Evolutionary conservation across 2,329 filamentous ascomycete genomes (phyloP), one percentile per base, ranked within the genome.

Genomic region (Penicillium occitanis): DNA sequence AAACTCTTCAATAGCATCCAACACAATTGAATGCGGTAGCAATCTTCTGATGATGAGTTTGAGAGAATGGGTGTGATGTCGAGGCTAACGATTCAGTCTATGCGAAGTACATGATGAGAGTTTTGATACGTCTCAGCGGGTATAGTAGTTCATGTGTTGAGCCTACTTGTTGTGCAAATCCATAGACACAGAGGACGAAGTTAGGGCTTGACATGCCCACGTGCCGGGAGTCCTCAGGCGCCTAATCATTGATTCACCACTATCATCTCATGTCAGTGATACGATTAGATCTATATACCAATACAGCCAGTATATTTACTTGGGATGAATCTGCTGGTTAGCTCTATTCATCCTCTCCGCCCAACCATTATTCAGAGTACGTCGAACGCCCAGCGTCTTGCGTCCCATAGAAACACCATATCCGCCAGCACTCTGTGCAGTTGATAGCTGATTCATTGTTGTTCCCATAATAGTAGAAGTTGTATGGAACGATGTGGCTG

Each of bases 281-380:
- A 53, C 5, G 25, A 28, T 51, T 28, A 13, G 5, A 14, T 28
- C 19, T 25, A 46, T 48, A 22, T 48, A 25, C 25, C 46, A 8
- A 7, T 13, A 6, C n/a, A 4, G 22, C 10, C 6, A 22, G n/a
- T 14, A 37, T 5, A 19, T 19, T 35, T 60, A 60, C 10, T 46
- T 60, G 11, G 37, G 28, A 28, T 42, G 25, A 64, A 50, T 58
- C 28, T 64, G 62, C 40, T 64, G 62, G 22, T 63, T 63, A 37
- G n/a, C 55, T 8, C 65, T 37, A 48, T 35, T 67, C 66, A 67
- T 67, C 50, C 66, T 67, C 28, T 58, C 76, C 65, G 77, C 75
- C 80, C 80, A 81, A 55, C 79, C 78, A 69, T 75, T 79, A 40
- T 67, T 58, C 76, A 80, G 77, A 60, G 74, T 79, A 61, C 79